Base-by-base conservation (phyloP, 495 filamentous ascomycete genomes). In the Penicillium canariense region DNA sequence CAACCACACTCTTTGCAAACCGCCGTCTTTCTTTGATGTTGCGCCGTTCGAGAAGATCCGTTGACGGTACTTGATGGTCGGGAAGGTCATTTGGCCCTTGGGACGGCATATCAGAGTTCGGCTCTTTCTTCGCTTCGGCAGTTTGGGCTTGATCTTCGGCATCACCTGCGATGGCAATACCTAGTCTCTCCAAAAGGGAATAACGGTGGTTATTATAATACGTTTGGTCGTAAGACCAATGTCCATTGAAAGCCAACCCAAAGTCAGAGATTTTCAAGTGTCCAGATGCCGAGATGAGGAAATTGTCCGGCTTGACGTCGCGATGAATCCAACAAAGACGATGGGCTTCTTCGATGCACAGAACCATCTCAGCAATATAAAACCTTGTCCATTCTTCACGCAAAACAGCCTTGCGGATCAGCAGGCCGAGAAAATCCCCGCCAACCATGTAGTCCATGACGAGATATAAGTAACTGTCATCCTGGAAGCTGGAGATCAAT, bases 361-460 rank as follows among this genome's bases (percentile, higher is more conserved):
- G 68, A 38, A 96, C 87, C 90, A 96, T 97, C 74, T 97, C 92
- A 10, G 93, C 90, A 38, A 93, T 74, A 62, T 97, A 97, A 77
- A 88, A 96, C 46, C 83, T 82, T 3, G 91, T 85, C 38, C 88
- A 83, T 6, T 79, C 74, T 68, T 97, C 93, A 48, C 81, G 81
- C 8, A 97, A 80, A 3, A 87, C 81, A 50, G 89, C 86, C 63
- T 91, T 87, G 23, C 91, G 85, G 56, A 96, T 87, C 9, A 97
- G 70, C 5, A 96, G 73, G 1, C 88, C 88, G 3, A 97, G 78
- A 58, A 97, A 96, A 65, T 97, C 93, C 2, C 93, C 93, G 14
- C 93, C 93, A 6, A 95, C 85, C 89, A 96, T 95, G 64, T 96
- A 97, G 52, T 97, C 91, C 91, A 96, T 96, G 51, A 96, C 87